Percentiles rank a stretch among this genome's conserved stretches.
Evolutionary conservation across 805 yeast genomes (phyloP).

Genomic region (Teunomyces barrocoloradensis): DNA sequence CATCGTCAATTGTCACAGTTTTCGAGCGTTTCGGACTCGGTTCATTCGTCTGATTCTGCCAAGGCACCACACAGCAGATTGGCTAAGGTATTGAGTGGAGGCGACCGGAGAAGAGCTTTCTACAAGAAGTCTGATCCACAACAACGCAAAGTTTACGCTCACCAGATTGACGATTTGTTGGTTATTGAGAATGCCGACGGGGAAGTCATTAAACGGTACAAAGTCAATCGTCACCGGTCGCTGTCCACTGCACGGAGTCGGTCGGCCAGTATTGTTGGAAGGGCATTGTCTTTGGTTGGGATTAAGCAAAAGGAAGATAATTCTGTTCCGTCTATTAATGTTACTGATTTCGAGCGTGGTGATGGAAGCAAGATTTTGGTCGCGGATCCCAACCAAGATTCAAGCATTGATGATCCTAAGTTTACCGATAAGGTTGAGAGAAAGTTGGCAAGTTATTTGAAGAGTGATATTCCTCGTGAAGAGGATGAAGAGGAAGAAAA

Average conservation of each 20-base stretch:
- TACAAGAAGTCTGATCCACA: constrained; percentile 30
- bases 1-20: constrained; percentile 34
- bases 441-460: constrained; percentile 16
- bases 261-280: constrained; percentile 40
- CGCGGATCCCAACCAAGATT: constrained; percentile 10
- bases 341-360: constrained; percentile 1
- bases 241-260: constrained; percentile 13
- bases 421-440: constrained; percentile 15
- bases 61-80: not conserved
- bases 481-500: not conserved
- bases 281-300: constrained; percentile 57
- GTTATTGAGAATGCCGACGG: constrained; percentile 91
- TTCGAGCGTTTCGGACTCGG: constrained; percentile 26
- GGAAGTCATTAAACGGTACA: constrained; percentile 81
- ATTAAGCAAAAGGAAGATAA: constrained; percentile 27
- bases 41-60: constrained; percentile 11
- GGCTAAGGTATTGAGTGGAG: constrained; percentile 8
- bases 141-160: constrained; percentile 58
- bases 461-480: not conserved
- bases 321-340: constrained; percentile 8
- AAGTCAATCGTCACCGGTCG: constrained; percentile 53
- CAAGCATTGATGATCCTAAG: constrained; percentile 13
- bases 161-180: constrained; percentile 71
- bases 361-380: constrained; percentile 7
- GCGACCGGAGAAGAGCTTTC: constrained; percentile 20